Conservation (phyloP, 352 stramenopile genomes). For the Chrysophaeum taylorii region DNA sequence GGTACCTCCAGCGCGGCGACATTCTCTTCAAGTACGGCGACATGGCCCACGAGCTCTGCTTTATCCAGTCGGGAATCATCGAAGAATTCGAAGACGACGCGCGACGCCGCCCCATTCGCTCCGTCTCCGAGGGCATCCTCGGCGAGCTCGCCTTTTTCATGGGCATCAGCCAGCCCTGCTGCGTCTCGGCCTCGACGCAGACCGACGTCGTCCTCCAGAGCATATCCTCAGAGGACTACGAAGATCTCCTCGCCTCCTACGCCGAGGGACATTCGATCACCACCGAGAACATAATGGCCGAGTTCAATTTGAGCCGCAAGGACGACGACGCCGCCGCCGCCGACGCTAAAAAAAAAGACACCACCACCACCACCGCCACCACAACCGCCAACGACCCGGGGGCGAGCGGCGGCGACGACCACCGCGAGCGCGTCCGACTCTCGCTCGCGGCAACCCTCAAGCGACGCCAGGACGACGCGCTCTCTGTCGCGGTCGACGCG, state of each 20-base stretch:
- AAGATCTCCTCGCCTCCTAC: slow-evolving; percentile 16
- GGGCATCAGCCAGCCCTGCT: slow-evolving; percentile 22
- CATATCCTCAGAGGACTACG: slow-evolving; percentile 21
- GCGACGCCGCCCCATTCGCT: neutral
- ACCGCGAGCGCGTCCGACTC: neutral
- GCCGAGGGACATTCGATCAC: slow-evolving; percentile 17
- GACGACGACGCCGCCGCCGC: slow-evolving; percentile 7
- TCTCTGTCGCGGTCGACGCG: slow-evolving; percentile 20
- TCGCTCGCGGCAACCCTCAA: slow-evolving; percentile 3
- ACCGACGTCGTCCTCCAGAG: slow-evolving; percentile 19
- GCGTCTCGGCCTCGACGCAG: slow-evolving; percentile 9
- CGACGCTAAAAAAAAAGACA: neutral
- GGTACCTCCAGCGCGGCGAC: slow-evolving; percentile 22
- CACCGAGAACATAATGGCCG: slow-evolving; percentile 22
- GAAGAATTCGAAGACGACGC: slow-evolving; percentile 22
- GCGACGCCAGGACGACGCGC: slow-evolving; percentile 11
- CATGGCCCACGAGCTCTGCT: slow-evolving; percentile 23
- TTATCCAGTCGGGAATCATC: slow-evolving; percentile 9
- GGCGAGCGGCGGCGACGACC: slow-evolving; percentile 9
- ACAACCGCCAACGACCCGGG: neutral
- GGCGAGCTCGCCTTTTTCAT: slow-evolving; percentile 23
- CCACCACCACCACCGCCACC: neutral
- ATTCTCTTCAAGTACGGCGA: slow-evolving; percentile 23
- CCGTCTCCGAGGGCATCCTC: slow-evolving; percentile 2
- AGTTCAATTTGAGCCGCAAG: slow-evolving; percentile 15